Base-by-base conservation (phyloP, 768 basidiomycete genomes). In the Tricholoma terreum region DNA sequence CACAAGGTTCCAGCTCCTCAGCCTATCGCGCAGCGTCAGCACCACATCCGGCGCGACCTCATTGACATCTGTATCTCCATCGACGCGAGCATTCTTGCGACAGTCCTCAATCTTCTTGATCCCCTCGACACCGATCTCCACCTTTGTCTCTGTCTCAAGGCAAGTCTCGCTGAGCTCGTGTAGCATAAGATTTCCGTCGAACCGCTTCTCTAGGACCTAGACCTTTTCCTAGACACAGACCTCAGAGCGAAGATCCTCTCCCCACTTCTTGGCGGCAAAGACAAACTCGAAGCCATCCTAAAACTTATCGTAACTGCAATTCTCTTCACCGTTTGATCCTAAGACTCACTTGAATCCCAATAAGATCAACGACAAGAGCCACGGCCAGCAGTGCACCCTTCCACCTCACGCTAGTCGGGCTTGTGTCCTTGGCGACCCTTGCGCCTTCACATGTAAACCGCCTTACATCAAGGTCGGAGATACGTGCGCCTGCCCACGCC, bases 401-500 rank as follows among this genome's bases (percentile, higher is more conserved):
- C 64, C 64, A 35, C 42, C 60, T 6, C 62, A 63, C 49, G 59
- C 64, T 14, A 60, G 58, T 33, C 58, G 51, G 7, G 36, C 45
- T 4, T 61, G 62, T 50, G 54, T 55, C n/a, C 17, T 45, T 2
- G 45, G 48, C 8, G 17, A 63, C 14, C 60, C 62, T 3, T 61
- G 62, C 33, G 64, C 56, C 15, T 63, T 54, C 24, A 54, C 58
- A 12, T 65, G 62, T 31, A 60, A 63, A 40, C 50, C 52, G 11
- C 60, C 62, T 6, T 65, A 63, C 27, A 50, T 62, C 40, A 50
- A 50, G 19, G 33, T 49, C 10, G 58, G 58, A 15, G 40, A 70
- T 43, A 52, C 63, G 22, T 80, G 79, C 53, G 67, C 74, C 21
- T 80, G 78, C 56, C 58, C 68, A 27, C 52, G 63, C 21, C 75